These are phyloP conservation scores for Rubroboletus pulcherrimus DNA, from an alignment of 768 basidiomycete species.

Conservation along the genomic window DNA sequence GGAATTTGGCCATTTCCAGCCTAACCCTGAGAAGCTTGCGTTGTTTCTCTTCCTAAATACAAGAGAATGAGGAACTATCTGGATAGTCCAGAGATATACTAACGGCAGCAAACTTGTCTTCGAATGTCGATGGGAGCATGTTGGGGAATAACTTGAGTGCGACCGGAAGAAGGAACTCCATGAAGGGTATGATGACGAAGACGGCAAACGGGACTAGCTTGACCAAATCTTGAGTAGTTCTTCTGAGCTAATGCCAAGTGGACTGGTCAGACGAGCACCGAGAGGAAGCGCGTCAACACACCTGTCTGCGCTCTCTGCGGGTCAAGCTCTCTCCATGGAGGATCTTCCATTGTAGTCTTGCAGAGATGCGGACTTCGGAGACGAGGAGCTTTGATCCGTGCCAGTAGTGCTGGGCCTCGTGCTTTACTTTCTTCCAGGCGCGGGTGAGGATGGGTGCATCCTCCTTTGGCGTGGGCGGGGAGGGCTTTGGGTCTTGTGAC, in stretches of 20 bases:
- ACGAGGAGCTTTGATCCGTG: constrained; percentile 91
- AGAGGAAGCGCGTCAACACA: constrained; percentile 27
- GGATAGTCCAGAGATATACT: constrained; percentile 19
- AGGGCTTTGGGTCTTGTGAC: constrained; percentile 42
- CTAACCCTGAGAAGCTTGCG: constrained; percentile 92
- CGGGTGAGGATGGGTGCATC: constrained; percentile 50
- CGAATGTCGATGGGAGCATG: constrained; percentile 98
- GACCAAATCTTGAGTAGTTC: constrained; percentile 90
- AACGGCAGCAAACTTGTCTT: constrained; percentile 93
- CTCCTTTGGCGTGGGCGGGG: constrained; percentile 48
- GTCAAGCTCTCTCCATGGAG: constrained; percentile 89
- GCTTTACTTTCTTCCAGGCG: constrained; percentile 90
- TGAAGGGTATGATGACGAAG: constrained; percentile 95
- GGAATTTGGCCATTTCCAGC: constrained; percentile 98
- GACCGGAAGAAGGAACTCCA: constrained; percentile 95
- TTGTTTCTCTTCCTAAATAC: constrained; percentile 85
- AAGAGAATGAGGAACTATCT: background rate
- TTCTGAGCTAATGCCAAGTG: constrained; percentile 57
- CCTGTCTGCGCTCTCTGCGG: constrained; percentile 91
- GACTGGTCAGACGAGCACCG: constrained; percentile 1
- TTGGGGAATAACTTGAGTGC: constrained; percentile 97
- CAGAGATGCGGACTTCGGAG: constrained; percentile 89
- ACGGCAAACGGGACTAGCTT: constrained; percentile 94
- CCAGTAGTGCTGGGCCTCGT: constrained; percentile 97
- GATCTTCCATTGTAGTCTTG: constrained; percentile 86